phyloP scores from a whole-genome alignment of 2,329 filamentous ascomycete species.

The Microdochium paspali region DNA sequence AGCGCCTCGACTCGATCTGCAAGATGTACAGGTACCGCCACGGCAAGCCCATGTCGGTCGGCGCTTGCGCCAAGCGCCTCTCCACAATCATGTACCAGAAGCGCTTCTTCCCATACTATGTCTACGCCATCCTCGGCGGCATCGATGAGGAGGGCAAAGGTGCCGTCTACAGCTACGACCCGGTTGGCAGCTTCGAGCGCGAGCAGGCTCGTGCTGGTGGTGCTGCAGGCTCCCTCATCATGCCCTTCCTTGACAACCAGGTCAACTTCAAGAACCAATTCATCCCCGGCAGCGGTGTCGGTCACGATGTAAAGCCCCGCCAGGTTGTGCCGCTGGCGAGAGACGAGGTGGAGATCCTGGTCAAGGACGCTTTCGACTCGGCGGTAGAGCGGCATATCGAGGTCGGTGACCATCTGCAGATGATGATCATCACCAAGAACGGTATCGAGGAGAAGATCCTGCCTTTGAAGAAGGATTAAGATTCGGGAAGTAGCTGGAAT shows the following conservation, averaged over 20 bases:
- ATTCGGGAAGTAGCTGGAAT: background rate
- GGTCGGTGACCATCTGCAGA: conserved; percentile 92
- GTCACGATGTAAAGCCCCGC: conserved; percentile 69
- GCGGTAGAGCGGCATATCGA: conserved; percentile 98
- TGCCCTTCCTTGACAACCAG: conserved; percentile 98
- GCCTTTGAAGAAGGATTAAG: conserved; percentile 83
- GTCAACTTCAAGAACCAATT: conserved; percentile 99
- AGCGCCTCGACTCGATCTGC: conserved; percentile 86
- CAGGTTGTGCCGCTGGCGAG: conserved; percentile 61
- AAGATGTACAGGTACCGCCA: conserved; percentile 99
- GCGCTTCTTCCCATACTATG: conserved; percentile 99
- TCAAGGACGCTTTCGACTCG: conserved; percentile 96
- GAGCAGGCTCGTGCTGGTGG: conserved; percentile 93
- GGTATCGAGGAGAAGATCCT: conserved; percentile 81
- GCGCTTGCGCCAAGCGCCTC: conserved; percentile 88
- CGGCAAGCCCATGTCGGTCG: conserved; percentile 89
- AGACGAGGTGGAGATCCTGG: conserved; percentile 71
- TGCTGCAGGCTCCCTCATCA: conserved; percentile 88
- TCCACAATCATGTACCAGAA: conserved; percentile 95
- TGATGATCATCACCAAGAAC: conserved; percentile 81
- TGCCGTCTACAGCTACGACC: conserved; percentile 94
- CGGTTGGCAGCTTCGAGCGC: conserved; percentile 93
- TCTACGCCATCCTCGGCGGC: conserved; percentile 86
- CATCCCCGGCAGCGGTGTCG: conserved; percentile 73
- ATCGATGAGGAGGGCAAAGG: conserved; percentile 92